Base-by-base conservation (phyloP, 2,329 filamentous ascomycete genomes). In the Coniochaeta hoffmannii region DNA sequence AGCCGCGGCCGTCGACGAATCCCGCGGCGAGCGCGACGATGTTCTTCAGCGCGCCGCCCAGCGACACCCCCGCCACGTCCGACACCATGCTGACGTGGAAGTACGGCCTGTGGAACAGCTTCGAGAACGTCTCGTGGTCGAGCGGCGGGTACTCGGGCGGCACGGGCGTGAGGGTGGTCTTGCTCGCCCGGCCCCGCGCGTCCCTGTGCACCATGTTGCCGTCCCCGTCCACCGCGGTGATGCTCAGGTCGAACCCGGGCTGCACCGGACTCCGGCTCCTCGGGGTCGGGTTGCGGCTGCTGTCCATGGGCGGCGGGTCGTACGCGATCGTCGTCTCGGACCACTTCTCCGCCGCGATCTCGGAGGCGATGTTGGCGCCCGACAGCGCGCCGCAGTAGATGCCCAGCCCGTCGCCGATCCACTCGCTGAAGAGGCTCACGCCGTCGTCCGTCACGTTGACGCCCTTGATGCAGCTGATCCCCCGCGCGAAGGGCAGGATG, bases 301-400 rank as follows among this genome's bases (percentile, higher is more conserved):
- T 72, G 63, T 97, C 93, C 76, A 96, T 84, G 15, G 83, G 81
- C 1, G 94, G 94, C 24, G 94, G 93, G 66, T 96, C 91, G 71
- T 99, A 99, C 50, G 92, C 94, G 58, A 99, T 87, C 22, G 93
- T 99, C 2, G 94, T 97, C 75, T 97, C 94, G 58, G 89, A 96
- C 82, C 90, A 97, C 71, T 97, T 96, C 77, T 97, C 94, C 62
- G 85, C 82, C 1, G 94, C 94, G 65, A 99, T 94, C 72, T 99
- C 95, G 62, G 82, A 89, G 52, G 95, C 94, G 66, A 99, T 94
- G 76, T 99, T 99, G 65, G 94, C 94, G 55, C 94, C 94, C 44
- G 90, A 96, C 36, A 99, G 81, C 10, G 94, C 93, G 66, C 94
- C 94, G 66, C 92, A 96, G 78, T 99, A 99, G 69, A 99, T 99